A percentile compares a stretch with the other conserved stretches of the same genome.
These are phyloP conservation scores for Arxiozyma slooffiae DNA, from an alignment of 1,139 yeast species.

Conservation along the genomic window DNA sequence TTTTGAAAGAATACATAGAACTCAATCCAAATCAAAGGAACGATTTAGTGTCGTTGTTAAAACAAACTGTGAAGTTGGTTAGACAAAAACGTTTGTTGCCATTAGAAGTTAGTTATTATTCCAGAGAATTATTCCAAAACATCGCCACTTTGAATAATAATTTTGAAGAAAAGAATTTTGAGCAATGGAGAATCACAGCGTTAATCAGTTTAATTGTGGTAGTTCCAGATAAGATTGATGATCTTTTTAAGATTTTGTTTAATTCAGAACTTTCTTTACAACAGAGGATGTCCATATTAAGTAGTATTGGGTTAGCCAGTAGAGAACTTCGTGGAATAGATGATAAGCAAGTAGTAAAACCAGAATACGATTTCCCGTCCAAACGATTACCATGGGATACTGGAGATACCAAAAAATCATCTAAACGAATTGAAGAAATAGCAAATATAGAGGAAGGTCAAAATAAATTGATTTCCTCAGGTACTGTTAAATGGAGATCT, in stretches of 20 bases:
- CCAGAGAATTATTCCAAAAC: slow-evolving; percentile 38
- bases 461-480: neutral
- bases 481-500: slow-evolving; percentile 27
- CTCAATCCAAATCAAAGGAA: slow-evolving; percentile 11
- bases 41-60: slow-evolving; percentile 18
- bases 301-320: slow-evolving; percentile 49
- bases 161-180: slow-evolving; percentile 45
- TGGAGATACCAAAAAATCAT: slow-evolving; percentile 8
- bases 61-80: slow-evolving; percentile 28
- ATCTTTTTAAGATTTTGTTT: slow-evolving; percentile 38
- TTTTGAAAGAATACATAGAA: slow-evolving; percentile 22
- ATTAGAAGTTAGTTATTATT: slow-evolving; percentile 35
- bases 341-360: slow-evolving; percentile 37
- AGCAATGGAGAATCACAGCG: slow-evolving; percentile 45
- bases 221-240: slow-evolving; percentile 35
- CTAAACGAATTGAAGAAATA: neutral
- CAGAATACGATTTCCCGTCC: slow-evolving; percentile 31
- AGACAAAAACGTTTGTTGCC: slow-evolving; percentile 31
- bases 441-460: neutral
- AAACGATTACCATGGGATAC: slow-evolving; percentile 25
- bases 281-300: slow-evolving; percentile 48
- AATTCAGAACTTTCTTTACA: slow-evolving; percentile 62
- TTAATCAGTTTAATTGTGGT: slow-evolving; percentile 47
- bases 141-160: slow-evolving; percentile 40
- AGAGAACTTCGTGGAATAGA: slow-evolving; percentile 54